Percentiles rank a stretch among this genome's conserved stretches.
Evolutionary conservation across 805 yeast species (phyloP).

Genomic region (Vanderwaltozyma tropicalis): DNA sequence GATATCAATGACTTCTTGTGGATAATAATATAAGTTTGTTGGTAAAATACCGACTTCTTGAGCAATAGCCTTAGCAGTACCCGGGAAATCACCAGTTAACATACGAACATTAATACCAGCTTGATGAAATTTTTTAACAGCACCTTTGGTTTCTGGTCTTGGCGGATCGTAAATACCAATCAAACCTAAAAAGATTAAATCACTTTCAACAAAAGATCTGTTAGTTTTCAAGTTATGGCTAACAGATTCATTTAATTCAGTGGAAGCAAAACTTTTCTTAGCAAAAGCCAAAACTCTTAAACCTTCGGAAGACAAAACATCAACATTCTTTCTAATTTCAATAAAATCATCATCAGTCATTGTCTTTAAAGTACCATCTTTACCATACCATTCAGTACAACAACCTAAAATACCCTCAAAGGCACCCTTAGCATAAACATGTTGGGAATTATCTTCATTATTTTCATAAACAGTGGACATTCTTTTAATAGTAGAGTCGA

Average conservation of each 20-base stretch:
- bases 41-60: conserved; percentile 81
- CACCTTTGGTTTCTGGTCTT: conserved; percentile 67
- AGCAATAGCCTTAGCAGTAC: conserved; percentile 80
- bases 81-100: conserved; percentile 92
- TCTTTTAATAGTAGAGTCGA: conserved; percentile 74
- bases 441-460: conserved; percentile 45
- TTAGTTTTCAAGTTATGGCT: conserved; percentile 18
- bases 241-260: conserved; percentile 27
- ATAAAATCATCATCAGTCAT: conserved; percentile 42
- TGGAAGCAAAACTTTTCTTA: conserved; percentile 24
- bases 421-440: conserved; percentile 81
- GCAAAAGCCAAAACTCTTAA: conserved; percentile 81
- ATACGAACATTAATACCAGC: conserved; percentile 97
- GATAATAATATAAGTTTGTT: conserved; percentile 34
- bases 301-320: conserved; percentile 66
- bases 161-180: conserved; percentile 98
- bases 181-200: conserved; percentile 69
- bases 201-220: conserved; percentile 38
- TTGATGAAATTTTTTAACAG: conserved; percentile 65
- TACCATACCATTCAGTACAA: conserved; percentile 50
- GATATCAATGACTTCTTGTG: conserved; percentile 33
- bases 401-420: conserved; percentile 58
- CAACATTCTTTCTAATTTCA: conserved; percentile 45
- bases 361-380: conserved; percentile 40
- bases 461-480: conserved; percentile 65